phyloP scores from a whole-genome alignment of 768 basidiomycete genomes.

The Lentinula raphanica region DNA sequence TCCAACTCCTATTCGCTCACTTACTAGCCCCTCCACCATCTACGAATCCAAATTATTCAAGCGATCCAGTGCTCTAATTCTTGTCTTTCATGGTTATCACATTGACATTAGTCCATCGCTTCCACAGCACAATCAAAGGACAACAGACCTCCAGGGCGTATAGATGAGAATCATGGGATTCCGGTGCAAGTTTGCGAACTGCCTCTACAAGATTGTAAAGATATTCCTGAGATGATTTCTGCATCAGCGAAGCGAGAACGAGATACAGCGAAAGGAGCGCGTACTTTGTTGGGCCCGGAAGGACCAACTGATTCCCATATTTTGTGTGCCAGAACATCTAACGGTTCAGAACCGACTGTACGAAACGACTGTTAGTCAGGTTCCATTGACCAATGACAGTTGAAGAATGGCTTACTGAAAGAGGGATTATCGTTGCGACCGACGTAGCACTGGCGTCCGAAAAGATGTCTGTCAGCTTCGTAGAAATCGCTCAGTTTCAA shows the following conservation, averaged over 20 bases:
- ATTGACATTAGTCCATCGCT: slow-evolving; percentile 44
- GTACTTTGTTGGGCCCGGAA: slow-evolving; percentile 85
- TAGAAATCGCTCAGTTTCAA: background rate
- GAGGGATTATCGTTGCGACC: slow-evolving; percentile 84
- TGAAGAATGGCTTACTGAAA: slow-evolving; percentile 52
- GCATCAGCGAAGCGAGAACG: background rate
- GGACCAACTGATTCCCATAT: slow-evolving; percentile 81
- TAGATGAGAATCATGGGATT: slow-evolving; percentile 72
- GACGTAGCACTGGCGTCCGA: slow-evolving; percentile 69
- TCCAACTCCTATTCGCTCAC: too few relatives aligned
- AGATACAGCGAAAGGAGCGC: background rate
- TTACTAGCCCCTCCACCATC: too few relatives aligned
- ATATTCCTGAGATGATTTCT: slow-evolving; percentile 83
- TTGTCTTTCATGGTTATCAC: slow-evolving; percentile 14
- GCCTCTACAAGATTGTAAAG: slow-evolving; percentile 72
- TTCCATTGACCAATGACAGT: background rate
- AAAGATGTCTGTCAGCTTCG: background rate
- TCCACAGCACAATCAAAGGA: background rate
- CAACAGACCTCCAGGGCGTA: slow-evolving; percentile 63
- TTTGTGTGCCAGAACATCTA: slow-evolving; percentile 57
- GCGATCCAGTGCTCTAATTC: background rate
- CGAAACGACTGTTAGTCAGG: background rate
- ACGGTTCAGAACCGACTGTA: slow-evolving; percentile 76
- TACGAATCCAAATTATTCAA: background rate
- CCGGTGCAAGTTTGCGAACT: slow-evolving; percentile 67